These are phyloP conservation scores for Tylopilus sp. DNA, from an alignment of 768 basidiomycete species.

Conservation along the genomic window DNA sequence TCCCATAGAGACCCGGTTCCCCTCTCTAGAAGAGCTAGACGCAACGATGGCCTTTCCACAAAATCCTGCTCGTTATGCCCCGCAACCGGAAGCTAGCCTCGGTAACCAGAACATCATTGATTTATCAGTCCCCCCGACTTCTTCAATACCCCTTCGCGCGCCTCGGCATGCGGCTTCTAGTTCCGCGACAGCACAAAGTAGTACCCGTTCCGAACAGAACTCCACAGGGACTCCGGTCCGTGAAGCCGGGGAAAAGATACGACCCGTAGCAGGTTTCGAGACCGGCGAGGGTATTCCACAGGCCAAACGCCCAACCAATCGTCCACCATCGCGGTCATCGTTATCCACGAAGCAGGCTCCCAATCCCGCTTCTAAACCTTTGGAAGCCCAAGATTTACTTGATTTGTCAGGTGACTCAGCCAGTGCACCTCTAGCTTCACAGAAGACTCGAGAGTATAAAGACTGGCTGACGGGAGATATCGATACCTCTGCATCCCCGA, in stretches of 20 bases:
- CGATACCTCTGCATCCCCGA: constrained; percentile 30
- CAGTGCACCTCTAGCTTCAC: constrained; percentile 8
- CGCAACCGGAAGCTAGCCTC: constrained; percentile 11
- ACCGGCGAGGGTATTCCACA: constrained; percentile 14
- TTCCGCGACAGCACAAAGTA: constrained; percentile 30
- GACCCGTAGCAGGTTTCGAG: constrained; percentile 8
- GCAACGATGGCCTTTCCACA: constrained; percentile 41
- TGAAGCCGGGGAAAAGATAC: constrained; percentile 25
- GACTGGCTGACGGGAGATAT: constrained; percentile 80
- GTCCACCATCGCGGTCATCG: constrained; percentile 38
- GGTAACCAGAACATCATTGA: constrained; percentile 19
- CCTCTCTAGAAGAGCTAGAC: constrained; percentile 83
- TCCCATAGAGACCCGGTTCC: constrained; percentile 72
- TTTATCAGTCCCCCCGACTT: constrained; percentile 20
- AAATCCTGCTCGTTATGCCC: constrained; percentile 15
- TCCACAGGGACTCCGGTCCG: constrained; percentile 55
- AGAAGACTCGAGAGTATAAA: constrained; percentile 34
- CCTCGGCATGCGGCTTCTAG: constrained; percentile 15
- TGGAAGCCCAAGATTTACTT: constrained; percentile 16
- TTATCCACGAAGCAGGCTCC: constrained; percentile 49
- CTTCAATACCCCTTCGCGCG: constrained; percentile 21
- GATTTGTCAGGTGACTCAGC: constrained; percentile 12
- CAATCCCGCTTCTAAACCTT: constrained; percentile 44
- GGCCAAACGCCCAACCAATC: constrained; percentile 17
- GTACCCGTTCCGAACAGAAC: constrained; percentile 53